Base-by-base conservation (phyloP, 2,329 filamentous ascomycete species). In the Trichoderma koningiopsis region DNA sequence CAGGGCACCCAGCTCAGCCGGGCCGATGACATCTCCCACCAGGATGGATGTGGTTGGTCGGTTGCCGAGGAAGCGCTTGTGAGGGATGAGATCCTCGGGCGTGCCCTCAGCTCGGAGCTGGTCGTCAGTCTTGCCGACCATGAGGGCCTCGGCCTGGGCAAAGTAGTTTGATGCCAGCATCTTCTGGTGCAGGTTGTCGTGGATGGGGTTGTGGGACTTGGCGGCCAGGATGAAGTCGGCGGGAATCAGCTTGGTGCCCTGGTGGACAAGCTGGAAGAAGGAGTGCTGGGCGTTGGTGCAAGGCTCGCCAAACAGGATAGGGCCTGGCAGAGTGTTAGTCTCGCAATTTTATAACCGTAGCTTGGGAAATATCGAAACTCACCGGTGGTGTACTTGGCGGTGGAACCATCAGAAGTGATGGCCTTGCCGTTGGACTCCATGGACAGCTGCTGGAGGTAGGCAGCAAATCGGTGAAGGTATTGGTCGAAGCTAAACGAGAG, bases 401-500 rank as follows among this genome's bases (percentile, higher is more conserved):
- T 88, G 47, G 94, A 91, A 69, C 89, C 91, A 77, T 96, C 93
- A n/a, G 88, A 89, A 72, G 95, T 97, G 78, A 98, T 94, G 71
- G 92, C 93, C 87, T 99, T 99, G 79, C 96, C 96, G 82, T 99
- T 99, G 71, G 95, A 98, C 86, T 99, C 96, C 96, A 99, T 99
- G 71, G 95, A 98, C 70, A 99, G 87, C 84, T 99, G 96, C 85
- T 99, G 96, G 68, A 99, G 92, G 85, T 99, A 99, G 75, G 96
- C 96, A 47, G 96, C 94, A 91, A 99, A 98, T 75, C 96, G 93
- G 88, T 97, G 94, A 74, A 99, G 91, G 85, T 99, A 99, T 84
- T 99, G 96, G 84, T 99, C 96, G 81, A 98, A 99, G 69, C 91
- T 93, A 35, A 58, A 61, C 14, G 31, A 11, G 49, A 64, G 7